Percentiles rank a stretch among this genome's conserved stretches.
Conservation (phyloP, 352 stramenopile genomes). For the Globisporangium irregulare region DNA sequence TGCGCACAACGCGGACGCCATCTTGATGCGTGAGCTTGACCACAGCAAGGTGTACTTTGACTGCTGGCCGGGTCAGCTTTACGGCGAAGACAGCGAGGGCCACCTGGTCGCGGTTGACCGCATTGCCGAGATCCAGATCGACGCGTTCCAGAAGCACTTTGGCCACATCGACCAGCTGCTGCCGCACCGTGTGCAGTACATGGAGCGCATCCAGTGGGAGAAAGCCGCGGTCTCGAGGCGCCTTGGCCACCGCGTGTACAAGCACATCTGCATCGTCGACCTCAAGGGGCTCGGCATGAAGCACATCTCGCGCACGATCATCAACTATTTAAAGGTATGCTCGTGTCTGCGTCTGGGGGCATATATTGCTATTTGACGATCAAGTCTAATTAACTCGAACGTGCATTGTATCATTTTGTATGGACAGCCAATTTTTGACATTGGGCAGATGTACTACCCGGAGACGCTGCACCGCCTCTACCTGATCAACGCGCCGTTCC, state of each 20-base stretch:
- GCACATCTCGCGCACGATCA: slow-evolving; percentile 48
- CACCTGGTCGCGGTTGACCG: slow-evolving; percentile 72
- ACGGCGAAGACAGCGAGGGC: slow-evolving; percentile 70
- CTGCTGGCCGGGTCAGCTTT: slow-evolving; percentile 60
- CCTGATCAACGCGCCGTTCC: slow-evolving; percentile 75
- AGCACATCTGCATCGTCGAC: slow-evolving; percentile 83
- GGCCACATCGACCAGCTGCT: slow-evolving; percentile 49
- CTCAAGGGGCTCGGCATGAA: slow-evolving; percentile 70
- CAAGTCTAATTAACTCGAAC: too few relatives aligned
- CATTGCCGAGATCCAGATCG: slow-evolving; percentile 59
- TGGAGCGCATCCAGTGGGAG: slow-evolving; percentile 80
- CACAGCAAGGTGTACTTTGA: slow-evolving; percentile 60
- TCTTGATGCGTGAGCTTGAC: slow-evolving; percentile 52
- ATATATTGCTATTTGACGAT: neutral
- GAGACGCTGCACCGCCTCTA: slow-evolving; percentile 80
- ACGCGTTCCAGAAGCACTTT: slow-evolving; percentile 63
- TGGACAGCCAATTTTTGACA: slow-evolving; percentile 72
- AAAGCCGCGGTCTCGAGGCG: slow-evolving; percentile 68
- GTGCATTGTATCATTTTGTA: slow-evolving; percentile 2
- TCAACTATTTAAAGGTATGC: slow-evolving; percentile 62
- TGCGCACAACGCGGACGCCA: slow-evolving; percentile 37
- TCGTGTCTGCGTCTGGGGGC: neutral
- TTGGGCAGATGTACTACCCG: slow-evolving; percentile 76
- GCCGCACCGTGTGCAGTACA: slow-evolving; percentile 67
- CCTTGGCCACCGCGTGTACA: slow-evolving; percentile 63